Percentiles rank a stretch among this genome's conserved stretches.
phyloP scores from a whole-genome alignment of 768 basidiomycete genomes.

The Kwoniella dendrophila region DNA sequence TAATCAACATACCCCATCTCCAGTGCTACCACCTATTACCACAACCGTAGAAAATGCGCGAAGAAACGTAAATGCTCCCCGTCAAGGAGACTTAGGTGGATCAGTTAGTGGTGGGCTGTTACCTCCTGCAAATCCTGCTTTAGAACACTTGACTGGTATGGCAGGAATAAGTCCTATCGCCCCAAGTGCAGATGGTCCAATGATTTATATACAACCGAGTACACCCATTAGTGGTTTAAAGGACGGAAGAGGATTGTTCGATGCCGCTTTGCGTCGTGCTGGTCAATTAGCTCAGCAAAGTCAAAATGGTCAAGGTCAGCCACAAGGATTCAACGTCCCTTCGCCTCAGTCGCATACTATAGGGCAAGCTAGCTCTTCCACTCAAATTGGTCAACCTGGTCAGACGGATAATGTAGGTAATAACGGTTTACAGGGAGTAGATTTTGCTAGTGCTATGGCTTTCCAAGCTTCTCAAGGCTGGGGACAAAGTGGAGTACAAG shows the following conservation, averaged over 20 bases:
- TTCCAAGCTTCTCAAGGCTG: constrained; percentile 26
- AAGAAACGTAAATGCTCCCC: constrained; percentile 6
- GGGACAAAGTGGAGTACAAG: constrained; percentile 13
- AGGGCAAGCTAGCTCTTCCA: constrained; percentile 8
- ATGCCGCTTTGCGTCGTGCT: constrained; percentile 40
- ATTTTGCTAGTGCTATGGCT: constrained; percentile 29
- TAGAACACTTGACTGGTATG: constrained; percentile 47
- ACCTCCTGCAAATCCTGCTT: constrained; percentile 45
- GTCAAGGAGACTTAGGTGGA: constrained; percentile 24
- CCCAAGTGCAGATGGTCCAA: constrained; percentile 47
- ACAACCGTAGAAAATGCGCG: constrained; percentile 22
- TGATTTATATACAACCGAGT: constrained; percentile 50
- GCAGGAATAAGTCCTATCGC: constrained; percentile 50
- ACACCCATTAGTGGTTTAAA: constrained; percentile 49
- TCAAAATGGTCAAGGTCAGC: constrained; percentile 15
- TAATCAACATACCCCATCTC: constrained; percentile 36
- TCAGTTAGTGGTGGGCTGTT: constrained; percentile 28
- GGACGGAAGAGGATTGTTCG: constrained; percentile 45
- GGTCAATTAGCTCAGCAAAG: constrained; percentile 22
- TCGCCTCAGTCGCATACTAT: constrained; percentile 19
- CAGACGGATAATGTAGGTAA: constrained; percentile 1
- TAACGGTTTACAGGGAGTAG: constrained; percentile 1
- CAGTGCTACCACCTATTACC: constrained; percentile 41
- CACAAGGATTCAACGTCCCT: constrained; percentile 19
- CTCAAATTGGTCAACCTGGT: constrained; percentile 5